Evolutionary conservation across 768 basidiomycete species (phyloP), one percentile per base, ranked within the genome.

Genomic region (Gloeopeniophorella convolvens): DNA sequence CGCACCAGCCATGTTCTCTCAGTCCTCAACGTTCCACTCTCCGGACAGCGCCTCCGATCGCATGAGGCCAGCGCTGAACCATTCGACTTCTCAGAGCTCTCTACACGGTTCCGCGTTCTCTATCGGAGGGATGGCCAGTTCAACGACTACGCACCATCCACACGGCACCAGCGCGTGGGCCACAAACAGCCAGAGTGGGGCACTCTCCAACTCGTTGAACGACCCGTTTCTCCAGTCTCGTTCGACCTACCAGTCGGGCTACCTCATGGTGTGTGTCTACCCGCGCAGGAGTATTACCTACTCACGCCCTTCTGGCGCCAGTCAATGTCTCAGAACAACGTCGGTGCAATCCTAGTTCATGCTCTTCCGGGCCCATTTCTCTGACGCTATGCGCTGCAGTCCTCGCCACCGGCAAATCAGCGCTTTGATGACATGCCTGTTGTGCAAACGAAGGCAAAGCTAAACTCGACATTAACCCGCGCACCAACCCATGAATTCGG

Each of bases 231-330:
- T 81, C 8, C 84, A 85, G 65, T 80, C 83, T 3, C 73, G 85
- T 56, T 79, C 82, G 47, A 84, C 85, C 58, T 89, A 89, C 63
- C 87, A 89, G 60, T 74, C 84, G 30, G 87, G 87, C 3, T 90
- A 89, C 64, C 72, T 90, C 45, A 77, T 90, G 82, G 87, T 88
- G 41, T 50, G 80, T 45, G 12, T 31, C 40, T 26, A 21, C 12
- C 24, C 16, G 41, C 32, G 21, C n/a, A 18, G n/a, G 33, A 8
- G 26, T 35, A 18, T 20, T 0, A 6, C 20, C 23, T 39, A 30
- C 18, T 37, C n/a, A 40, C 27, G 33, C 31, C 50, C n/a, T 6
- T 23, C 30, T 26, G 4, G 5, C 23, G 20, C 9, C 44, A 85
- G 83, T 82, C 81, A 48, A 72, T 77, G 13, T 78, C 79, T 5